Conservation (phyloP, 257 asterid genomes). For the Petunia axillaris region DNA sequence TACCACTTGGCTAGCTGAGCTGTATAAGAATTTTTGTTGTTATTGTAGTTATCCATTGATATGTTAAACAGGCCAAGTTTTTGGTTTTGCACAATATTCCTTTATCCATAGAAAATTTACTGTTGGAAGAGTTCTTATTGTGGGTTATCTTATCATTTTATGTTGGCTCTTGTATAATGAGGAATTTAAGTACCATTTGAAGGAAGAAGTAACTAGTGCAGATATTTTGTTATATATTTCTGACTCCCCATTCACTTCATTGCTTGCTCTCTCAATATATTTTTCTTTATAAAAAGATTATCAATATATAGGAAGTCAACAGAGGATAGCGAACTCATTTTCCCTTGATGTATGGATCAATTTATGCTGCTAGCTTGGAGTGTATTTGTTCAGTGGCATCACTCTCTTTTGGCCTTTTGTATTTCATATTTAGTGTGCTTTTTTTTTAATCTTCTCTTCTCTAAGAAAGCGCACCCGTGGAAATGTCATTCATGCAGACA, state of each 20-base stretch:
- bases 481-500: slow-evolving; percentile 65
- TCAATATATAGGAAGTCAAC: slow-evolving; percentile 7
- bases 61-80: slow-evolving; percentile 20
- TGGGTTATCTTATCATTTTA: slow-evolving; percentile 22
- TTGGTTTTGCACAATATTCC: slow-evolving; percentile 18
- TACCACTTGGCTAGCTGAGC: slow-evolving; percentile 47
- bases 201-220: slow-evolving; percentile 22
- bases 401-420: not conserved
- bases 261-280: slow-evolving; percentile 16
- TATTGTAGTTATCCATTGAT: slow-evolving; percentile 30
- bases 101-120: slow-evolving; percentile 14
- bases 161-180: slow-evolving; percentile 22
- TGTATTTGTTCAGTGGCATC: not conserved
- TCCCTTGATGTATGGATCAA: slow-evolving; percentile 16
- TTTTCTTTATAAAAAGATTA: not conserved
- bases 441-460: slow-evolving; percentile 7
- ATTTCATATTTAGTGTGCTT: slow-evolving; percentile 4
- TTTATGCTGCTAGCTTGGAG: slow-evolving; percentile 19
- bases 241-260: not conserved
- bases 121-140: slow-evolving; percentile 15
- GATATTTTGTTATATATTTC: slow-evolving; percentile 9
- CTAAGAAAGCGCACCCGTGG: slow-evolving; percentile 38
- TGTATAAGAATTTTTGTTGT: slow-evolving; percentile 31
- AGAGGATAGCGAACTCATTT: not conserved
- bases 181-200: not conserved